Evolutionary conservation across 2,329 filamentous ascomycete genomes (phyloP).

Genomic region (Shiraia sp.): DNA sequence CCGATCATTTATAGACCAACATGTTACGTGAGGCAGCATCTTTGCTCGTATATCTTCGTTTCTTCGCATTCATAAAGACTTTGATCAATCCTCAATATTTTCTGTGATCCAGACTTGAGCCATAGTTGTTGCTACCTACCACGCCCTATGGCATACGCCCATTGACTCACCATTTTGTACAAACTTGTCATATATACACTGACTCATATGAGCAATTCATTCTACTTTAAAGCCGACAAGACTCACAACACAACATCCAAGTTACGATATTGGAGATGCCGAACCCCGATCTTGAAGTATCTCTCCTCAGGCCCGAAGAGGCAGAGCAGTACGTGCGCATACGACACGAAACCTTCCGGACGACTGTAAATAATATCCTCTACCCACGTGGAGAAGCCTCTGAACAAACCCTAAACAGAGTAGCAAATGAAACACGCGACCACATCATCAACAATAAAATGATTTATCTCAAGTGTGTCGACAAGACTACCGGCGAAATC

Average conservation of each 20-base stretch:
- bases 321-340: conserved; percentile 36
- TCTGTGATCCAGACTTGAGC: too few relatives aligned
- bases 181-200: background rate
- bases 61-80: too few relatives aligned
- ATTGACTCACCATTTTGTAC: too few relatives aligned
- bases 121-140: too few relatives aligned
- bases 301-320: conserved; percentile 31
- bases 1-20: too few relatives aligned
- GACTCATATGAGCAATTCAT: background rate
- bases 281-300: conserved; percentile 29
- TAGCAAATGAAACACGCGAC: conserved; percentile 25
- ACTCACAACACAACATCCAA: background rate
- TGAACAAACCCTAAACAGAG: conserved; percentile 23
- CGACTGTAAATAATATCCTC: conserved; percentile 40
- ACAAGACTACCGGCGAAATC: conserved; percentile 27
- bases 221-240: background rate
- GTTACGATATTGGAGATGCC: conserved; percentile 14
- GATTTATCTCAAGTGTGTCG: conserved; percentile 36
- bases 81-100: too few relatives aligned
- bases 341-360: conserved; percentile 35
- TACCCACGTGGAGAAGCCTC: conserved; percentile 36
- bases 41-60: background rate
- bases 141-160: too few relatives aligned
- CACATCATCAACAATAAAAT: conserved; percentile 28
- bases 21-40: background rate